Evolutionary conservation across 2,329 filamentous ascomycete species (phyloP), one percentile per base, ranked within the genome.

Genomic region (Tolypocladium tropicale): DNA sequence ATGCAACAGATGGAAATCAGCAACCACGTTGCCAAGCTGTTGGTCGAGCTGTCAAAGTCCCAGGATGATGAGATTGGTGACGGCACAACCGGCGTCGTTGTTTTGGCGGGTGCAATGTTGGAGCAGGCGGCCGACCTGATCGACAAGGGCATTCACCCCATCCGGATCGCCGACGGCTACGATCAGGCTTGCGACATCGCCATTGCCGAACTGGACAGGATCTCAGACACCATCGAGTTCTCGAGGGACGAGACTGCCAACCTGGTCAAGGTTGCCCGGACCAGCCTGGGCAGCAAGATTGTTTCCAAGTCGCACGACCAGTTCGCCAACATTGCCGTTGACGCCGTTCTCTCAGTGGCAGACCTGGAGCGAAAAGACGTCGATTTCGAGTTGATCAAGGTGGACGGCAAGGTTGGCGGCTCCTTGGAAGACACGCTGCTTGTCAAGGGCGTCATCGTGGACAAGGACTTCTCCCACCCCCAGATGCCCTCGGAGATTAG

Each of bases 391-490:
- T 77, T 99, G 64, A 99, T 99, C 79, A 99, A 99, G 81, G 93
- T 99, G 53, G 94, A 99, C 68, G 93, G 94, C 67, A 99, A 99
- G 79, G 91, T 97, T 37, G 94, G 94, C 65, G 94, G 95, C 58
- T 76, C 93, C 32, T 81, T 99, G 21, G 93, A 97, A 74, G 94
- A 99, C 73, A 89, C 92, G 6, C 76, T 97, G 33, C 84, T 99
- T 48, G 93, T 99, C 65, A 95, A 97, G 77, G 94, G 94, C 71
- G 94, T 99, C 62, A 95, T 99, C 71, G 83, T 99, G 72, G 94
- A 99, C 83, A 99, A 99, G 79, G 95, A 99, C 77, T 99, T 99
- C 74, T 97, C 94, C 37, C 94, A 99, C 73, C 94, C 94, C 14
- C 94, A 99, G 77, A 99, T 99, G 94, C 94, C 94, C 12, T 89